Conservation (phyloP, 176 grass and related monocot genomes). For the Neostapfia colusana region DNA sequence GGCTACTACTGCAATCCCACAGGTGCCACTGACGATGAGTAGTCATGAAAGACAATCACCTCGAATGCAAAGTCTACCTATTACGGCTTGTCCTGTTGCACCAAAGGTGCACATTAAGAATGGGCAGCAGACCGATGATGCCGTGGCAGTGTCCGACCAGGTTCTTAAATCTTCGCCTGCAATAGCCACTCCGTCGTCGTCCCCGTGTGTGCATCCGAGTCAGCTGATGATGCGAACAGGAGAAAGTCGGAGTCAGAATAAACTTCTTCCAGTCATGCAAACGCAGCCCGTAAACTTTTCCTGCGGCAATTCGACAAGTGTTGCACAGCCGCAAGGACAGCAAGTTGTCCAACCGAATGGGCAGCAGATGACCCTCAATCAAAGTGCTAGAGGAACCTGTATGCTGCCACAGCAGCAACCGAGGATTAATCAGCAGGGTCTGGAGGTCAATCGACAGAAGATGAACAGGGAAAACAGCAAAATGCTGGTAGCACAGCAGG, state of each 20-base stretch:
- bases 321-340: background rate
- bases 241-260: background rate
- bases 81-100: background rate
- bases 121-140: background rate
- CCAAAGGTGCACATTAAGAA: background rate
- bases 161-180: background rate
- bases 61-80: background rate
- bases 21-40: background rate
- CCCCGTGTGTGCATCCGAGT: background rate
- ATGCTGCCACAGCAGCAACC: background rate
- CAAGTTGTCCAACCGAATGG: background rate
- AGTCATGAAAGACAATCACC: background rate
- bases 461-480: background rate
- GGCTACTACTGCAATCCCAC: background rate
- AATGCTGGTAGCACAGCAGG: background rate
- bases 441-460: background rate
- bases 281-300: background rate
- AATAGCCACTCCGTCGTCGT: background rate
- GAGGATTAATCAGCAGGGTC: slow-evolving; percentile 26
- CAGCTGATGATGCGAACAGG: background rate
- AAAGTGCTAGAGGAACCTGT: background rate
- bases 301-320: background rate
- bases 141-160: background rate
- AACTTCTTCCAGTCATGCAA: background rate
- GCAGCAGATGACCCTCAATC: background rate